phyloP scores from a whole-genome alignment of 768 basidiomycete species.

The Lactarius evosmus region DNA sequence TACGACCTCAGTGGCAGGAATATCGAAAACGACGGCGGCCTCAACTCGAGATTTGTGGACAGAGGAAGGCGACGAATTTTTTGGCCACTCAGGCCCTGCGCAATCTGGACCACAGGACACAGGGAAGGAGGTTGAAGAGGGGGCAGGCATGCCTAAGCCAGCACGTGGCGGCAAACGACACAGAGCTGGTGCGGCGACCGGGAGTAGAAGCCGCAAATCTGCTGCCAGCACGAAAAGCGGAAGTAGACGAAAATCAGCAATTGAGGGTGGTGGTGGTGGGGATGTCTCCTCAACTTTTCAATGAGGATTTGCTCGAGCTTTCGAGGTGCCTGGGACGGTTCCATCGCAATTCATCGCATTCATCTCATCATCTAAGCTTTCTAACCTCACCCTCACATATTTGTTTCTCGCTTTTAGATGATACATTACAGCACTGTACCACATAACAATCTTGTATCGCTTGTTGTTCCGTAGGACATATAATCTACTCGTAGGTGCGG shows the following conservation, averaged over 20 bases:
- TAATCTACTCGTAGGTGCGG: slow-evolving; percentile 25
- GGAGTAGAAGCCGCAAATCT: slow-evolving; percentile 37
- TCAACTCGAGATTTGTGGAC: slow-evolving; percentile 70
- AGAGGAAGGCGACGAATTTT: slow-evolving; percentile 85
- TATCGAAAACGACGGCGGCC: slow-evolving; percentile 38
- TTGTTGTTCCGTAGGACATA: slow-evolving; percentile 29
- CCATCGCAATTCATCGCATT: slow-evolving; percentile 19
- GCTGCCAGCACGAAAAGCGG: slow-evolving; percentile 26
- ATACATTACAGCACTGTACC: slow-evolving; percentile 25
- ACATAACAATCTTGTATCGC: slow-evolving; percentile 25
- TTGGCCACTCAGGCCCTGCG: slow-evolving; percentile 51
- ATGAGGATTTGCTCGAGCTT: slow-evolving; percentile 8
- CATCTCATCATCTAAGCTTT: slow-evolving; percentile 17
- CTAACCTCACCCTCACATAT: slow-evolving; percentile 17
- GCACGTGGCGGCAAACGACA: slow-evolving; percentile 37
- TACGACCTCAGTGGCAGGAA: slow-evolving; percentile 37
- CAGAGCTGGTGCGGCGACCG: slow-evolving; percentile 34
- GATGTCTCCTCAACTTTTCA: slow-evolving; percentile 20
- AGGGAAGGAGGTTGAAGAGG: slow-evolving; percentile 31
- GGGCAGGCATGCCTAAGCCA: slow-evolving; percentile 29
- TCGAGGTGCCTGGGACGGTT: slow-evolving; percentile 12
- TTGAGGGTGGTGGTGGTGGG: slow-evolving; percentile 26
- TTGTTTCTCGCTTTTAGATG: slow-evolving; percentile 21
- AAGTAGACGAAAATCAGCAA: slow-evolving; percentile 28
- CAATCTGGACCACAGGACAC: slow-evolving; percentile 28